Conservation (phyloP, 192 early-diverging fungal genomes). For the Coemansia sp. region DNA sequence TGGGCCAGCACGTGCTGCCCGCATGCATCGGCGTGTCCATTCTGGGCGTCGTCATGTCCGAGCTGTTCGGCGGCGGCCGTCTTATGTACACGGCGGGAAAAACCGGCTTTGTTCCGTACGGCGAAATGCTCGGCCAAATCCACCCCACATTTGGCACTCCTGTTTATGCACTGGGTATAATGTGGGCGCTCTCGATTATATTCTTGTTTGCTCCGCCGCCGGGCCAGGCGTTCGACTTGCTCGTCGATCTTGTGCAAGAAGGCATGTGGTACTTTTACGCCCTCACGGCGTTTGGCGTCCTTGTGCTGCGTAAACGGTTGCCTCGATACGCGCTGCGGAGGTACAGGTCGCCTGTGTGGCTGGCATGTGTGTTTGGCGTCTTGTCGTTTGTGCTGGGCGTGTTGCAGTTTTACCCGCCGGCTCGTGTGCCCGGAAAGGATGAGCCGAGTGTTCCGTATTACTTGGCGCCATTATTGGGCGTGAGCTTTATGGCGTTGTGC, state of each 20-base stretch:
- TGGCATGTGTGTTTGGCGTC: constrained; percentile 40
- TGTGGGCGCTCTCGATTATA: constrained; percentile 51
- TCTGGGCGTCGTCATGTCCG: constrained; percentile 56
- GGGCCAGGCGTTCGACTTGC: constrained; percentile 57
- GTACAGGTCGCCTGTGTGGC: constrained; percentile 35
- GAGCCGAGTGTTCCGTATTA: constrained; percentile 39
- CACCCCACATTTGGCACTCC: constrained; percentile 54
- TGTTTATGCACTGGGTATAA: constrained; percentile 49
- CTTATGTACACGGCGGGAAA: constrained; percentile 57
- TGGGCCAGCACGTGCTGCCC: constrained; percentile 57
- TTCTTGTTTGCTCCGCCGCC: constrained; percentile 57
- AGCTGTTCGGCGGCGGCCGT: constrained; percentile 55
- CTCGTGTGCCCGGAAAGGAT: constrained; percentile 29
- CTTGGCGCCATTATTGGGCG: constrained; percentile 38
- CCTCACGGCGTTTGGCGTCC: constrained; percentile 56
- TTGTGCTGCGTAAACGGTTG: constrained; percentile 51
- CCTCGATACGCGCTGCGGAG: constrained; percentile 39
- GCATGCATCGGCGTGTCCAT: constrained; percentile 56
- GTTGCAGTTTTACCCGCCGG: constrained; percentile 53
- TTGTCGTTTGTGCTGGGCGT: constrained; percentile 37
- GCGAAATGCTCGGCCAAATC: constrained; percentile 40
- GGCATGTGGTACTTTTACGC: constrained; percentile 64
- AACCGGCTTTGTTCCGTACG: constrained; percentile 58
- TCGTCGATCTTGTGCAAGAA: constrained; percentile 59
- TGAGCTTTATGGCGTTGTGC: constrained; percentile 40